Conservation (phyloP, 2,329 filamentous ascomycete species). For the Colletotrichum cereale region DNA sequence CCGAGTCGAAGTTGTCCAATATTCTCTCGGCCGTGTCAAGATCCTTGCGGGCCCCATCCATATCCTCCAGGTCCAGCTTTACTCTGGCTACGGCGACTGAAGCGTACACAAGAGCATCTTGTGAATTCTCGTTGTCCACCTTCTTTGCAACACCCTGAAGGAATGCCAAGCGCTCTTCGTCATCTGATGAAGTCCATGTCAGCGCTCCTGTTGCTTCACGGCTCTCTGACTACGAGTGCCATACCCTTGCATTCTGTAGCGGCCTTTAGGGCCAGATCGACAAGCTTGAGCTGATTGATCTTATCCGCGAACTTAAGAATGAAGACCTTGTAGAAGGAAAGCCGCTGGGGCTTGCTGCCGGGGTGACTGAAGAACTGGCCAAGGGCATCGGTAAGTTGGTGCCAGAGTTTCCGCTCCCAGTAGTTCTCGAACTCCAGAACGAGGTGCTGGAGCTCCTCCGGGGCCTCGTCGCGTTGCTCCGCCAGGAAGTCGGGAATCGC, state of each 20-base stretch:
- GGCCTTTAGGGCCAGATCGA: slow-evolving; percentile 88
- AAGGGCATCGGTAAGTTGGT: slow-evolving; percentile 93
- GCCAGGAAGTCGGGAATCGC: slow-evolving; percentile 92
- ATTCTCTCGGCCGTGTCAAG: slow-evolving; percentile 89
- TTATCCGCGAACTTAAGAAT: slow-evolving; percentile 97
- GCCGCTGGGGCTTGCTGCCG: slow-evolving; percentile 84
- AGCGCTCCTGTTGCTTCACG: slow-evolving; percentile 1
- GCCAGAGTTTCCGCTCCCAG: slow-evolving; percentile 99
- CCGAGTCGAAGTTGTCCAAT: slow-evolving; percentile 91
- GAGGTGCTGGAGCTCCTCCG: slow-evolving; percentile 87
- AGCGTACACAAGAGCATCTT: slow-evolving; percentile 96
- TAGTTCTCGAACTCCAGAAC: slow-evolving; percentile 94
- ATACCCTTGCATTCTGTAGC: slow-evolving; percentile 85
- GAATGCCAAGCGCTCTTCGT: slow-evolving; percentile 87
- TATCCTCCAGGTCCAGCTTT: slow-evolving; percentile 83
- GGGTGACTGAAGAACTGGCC: slow-evolving; percentile 88
- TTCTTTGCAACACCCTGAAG: slow-evolving; percentile 85
- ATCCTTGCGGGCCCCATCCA: slow-evolving; percentile 87
- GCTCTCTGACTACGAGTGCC: slow-evolving; percentile 25
- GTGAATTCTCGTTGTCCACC: slow-evolving; percentile 91
- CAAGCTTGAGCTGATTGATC: slow-evolving; percentile 98
- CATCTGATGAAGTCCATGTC: slow-evolving; percentile 67
- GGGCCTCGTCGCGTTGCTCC: slow-evolving; percentile 88
- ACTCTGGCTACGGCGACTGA: slow-evolving; percentile 90
- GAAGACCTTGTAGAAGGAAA: slow-evolving; percentile 94